These are phyloP conservation scores for Fusarium sp. DNA, from an alignment of 2,329 filamentous ascomycete species.

Conservation along the genomic window DNA sequence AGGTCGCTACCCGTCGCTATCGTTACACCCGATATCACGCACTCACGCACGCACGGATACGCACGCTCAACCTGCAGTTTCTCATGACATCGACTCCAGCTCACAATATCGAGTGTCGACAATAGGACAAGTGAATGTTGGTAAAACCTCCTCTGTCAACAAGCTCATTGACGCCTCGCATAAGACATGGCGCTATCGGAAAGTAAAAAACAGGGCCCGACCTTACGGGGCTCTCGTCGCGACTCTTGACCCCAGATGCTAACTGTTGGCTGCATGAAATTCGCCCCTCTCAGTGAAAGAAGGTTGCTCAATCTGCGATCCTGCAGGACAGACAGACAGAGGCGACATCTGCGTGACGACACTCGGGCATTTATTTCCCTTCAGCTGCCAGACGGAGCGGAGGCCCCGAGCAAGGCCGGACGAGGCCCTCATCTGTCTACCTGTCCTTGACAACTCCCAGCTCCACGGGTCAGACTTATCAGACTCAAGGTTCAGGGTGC, in stretches of 20 bases:
- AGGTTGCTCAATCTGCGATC: slow-evolving; percentile 37
- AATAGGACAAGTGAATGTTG: background rate
- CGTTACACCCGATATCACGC: slow-evolving; percentile 24
- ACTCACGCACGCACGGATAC: background rate
- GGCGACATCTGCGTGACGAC: slow-evolving; percentile 4
- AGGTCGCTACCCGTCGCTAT: slow-evolving; percentile 15
- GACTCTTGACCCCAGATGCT: background rate
- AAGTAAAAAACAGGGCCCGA: slow-evolving; percentile 28
- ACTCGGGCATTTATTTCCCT: slow-evolving; percentile 37
- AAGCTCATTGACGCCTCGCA: slow-evolving; percentile 2
- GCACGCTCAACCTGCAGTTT: slow-evolving; percentile 14
- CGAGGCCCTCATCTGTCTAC: background rate
- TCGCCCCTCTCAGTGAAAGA: background rate
- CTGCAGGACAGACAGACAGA: slow-evolving; percentile 20
- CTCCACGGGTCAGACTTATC: slow-evolving; percentile 17
- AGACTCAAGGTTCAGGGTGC: slow-evolving; percentile 19
- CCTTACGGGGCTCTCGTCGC: slow-evolving; percentile 7
- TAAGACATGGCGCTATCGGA: slow-evolving; percentile 5
- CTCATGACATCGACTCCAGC: slow-evolving; percentile 7
- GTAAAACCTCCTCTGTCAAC: background rate
- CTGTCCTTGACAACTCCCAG: slow-evolving; percentile 22
- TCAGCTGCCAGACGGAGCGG: slow-evolving; percentile 18
- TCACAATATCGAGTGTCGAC: background rate
- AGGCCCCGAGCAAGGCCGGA: slow-evolving; percentile 20
- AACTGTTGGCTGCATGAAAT: slow-evolving; percentile 9